A percentile compares a stretch with the other conserved stretches of the same genome.
phyloP scores from a whole-genome alignment of 192 early-diverging fungal species.

The Coemansia sp. region DNA sequence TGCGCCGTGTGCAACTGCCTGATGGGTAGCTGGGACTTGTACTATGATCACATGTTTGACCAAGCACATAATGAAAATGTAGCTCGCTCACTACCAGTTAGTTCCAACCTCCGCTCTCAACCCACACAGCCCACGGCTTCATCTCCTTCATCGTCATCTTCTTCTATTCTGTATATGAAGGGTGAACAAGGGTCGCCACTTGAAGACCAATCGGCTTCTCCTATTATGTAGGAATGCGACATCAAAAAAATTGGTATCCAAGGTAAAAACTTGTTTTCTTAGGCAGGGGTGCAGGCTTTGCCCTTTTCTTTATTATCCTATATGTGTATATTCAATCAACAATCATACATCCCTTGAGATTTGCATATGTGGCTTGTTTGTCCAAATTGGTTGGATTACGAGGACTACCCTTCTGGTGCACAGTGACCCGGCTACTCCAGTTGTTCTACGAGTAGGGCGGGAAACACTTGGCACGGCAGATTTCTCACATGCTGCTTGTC shows the following conservation, averaged over 20 bases:
- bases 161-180: background rate
- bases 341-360: background rate
- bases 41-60: constrained; percentile 50
- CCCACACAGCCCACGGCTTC: background rate
- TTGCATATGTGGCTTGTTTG: too few species aligned
- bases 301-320: background rate
- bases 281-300: background rate
- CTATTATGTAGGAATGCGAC: background rate
- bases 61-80: constrained; percentile 23
- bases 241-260: background rate
- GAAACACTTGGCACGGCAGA: background rate
- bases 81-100: background rate
- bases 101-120: constrained; percentile 4
- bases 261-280: background rate
- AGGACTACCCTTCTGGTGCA: background rate
- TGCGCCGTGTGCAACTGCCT: constrained; percentile 30
- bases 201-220: background rate
- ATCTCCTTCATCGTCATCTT: background rate
- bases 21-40: constrained; percentile 45
- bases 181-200: background rate
- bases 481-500: background rate
- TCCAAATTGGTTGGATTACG: too few species aligned
- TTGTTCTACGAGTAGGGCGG: too few species aligned
- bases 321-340: background rate
- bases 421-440: too few species aligned